A percentile compares a stretch with the other conserved stretches of the same genome.
phyloP scores from a whole-genome alignment of 208 protist genomes.

The Hexamita inflata region DNA sequence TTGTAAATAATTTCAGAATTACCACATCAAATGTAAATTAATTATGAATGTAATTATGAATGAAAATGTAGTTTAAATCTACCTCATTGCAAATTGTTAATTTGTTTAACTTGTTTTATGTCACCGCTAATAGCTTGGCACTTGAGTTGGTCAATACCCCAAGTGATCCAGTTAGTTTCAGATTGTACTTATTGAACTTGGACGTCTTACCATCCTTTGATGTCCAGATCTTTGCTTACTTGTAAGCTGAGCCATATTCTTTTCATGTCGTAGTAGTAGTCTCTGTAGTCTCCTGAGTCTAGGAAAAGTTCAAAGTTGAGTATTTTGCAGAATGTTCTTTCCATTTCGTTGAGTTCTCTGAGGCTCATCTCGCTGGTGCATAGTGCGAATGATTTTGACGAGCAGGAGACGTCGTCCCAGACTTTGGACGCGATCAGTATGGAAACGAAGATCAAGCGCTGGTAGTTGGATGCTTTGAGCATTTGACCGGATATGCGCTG shows the following conservation, averaged over 20 bases:
- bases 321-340: not conserved
- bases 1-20: no score
- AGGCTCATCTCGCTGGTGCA: not conserved
- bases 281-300: slow-evolving; percentile 7
- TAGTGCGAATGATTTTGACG: not conserved
- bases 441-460: not conserved
- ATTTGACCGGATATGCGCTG: not conserved
- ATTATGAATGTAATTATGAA: no score
- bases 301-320: not conserved
- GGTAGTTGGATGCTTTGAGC: not conserved
- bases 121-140: no score
- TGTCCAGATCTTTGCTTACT: not conserved
- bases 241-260: not conserved
- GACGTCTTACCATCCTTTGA: no score
- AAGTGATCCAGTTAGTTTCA: no score
- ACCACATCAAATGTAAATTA: no score
- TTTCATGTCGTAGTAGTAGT: slow-evolving; percentile 24
- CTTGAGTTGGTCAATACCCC: no score
- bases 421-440: slow-evolving; percentile 5
- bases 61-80: no score
- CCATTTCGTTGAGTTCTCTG: not conserved
- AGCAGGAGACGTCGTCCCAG: slow-evolving; percentile 23
- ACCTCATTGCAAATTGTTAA: no score
- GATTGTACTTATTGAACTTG: no score
- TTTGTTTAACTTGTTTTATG: no score